Evolutionary conservation across 2,329 filamentous ascomycete genomes (phyloP).

Genomic region (Teratosphaeria pseudoeucalypti): DNA sequence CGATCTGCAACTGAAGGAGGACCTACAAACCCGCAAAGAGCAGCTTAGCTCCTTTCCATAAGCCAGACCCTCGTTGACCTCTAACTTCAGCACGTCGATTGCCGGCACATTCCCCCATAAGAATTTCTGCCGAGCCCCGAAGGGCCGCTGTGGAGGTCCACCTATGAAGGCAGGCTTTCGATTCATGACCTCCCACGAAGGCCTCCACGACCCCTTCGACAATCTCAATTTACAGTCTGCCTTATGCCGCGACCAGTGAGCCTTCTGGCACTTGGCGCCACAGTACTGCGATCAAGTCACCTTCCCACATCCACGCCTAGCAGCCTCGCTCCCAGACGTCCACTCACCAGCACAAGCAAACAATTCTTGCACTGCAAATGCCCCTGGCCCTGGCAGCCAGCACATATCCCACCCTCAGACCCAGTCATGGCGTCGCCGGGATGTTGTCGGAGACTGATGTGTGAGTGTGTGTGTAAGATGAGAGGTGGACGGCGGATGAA

Average conservation of each 20-base stretch:
- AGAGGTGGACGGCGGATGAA: background rate
- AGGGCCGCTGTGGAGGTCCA: background rate
- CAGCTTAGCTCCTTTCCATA: conserved; percentile 10
- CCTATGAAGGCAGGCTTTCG: conserved; percentile 20
- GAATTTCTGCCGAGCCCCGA: conserved; percentile 21
- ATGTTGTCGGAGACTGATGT: background rate
- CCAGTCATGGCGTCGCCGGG: background rate
- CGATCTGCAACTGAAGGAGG: background rate
- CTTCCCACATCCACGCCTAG: background rate
- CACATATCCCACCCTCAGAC: background rate
- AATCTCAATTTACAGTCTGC: conserved; percentile 22
- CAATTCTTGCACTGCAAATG: background rate
- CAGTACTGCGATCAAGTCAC: conserved; percentile 23
- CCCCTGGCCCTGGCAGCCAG: background rate
- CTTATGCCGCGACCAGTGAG: conserved; percentile 24
- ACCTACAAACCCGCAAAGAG: conserved; percentile 26
- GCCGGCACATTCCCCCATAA: conserved; percentile 36
- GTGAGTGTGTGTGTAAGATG: background rate
- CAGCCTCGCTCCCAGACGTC: background rate
- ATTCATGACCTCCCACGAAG: conserved; percentile 19
- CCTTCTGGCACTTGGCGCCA: conserved; percentile 21
- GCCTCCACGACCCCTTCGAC: conserved; percentile 20
- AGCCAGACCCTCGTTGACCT: conserved; percentile 20
- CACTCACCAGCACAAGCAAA: background rate
- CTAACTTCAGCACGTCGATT: conserved; percentile 28